A percentile compares a stretch with the other conserved stretches of the same genome.
These are phyloP conservation scores for Monotropa hypopitys DNA, from an alignment of 179 eudicot species.

Conservation along the genomic window DNA sequence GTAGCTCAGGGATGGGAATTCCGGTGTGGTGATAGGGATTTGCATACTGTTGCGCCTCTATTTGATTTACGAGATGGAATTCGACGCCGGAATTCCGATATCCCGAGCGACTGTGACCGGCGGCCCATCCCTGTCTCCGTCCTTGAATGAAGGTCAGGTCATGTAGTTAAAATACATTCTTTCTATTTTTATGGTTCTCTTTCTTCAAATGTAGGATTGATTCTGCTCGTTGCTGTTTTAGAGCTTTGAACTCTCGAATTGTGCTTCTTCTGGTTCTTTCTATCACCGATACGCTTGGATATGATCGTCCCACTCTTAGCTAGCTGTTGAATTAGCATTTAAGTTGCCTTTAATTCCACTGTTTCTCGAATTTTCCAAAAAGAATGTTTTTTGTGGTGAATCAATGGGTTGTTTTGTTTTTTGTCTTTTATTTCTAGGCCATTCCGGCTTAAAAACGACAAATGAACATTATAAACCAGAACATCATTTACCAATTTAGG, in stretches of 20 bases:
- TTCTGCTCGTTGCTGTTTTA: not conserved
- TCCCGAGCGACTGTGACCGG: conserved; percentile 5
- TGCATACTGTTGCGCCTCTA: not conserved
- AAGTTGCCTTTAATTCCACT: not conserved
- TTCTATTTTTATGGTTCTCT: not conserved
- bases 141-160: conserved; percentile 9
- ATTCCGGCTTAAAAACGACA: not conserved
- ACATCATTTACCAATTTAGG: not conserved
- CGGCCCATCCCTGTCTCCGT: conserved; percentile 4
- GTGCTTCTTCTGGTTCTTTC: not conserved
- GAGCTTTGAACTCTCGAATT: not conserved
- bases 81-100: conserved; percentile 13
- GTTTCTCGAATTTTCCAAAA: not conserved
- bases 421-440: not conserved
- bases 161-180: not conserved
- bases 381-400: not conserved
- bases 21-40: not conserved
- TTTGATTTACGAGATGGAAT: conserved; percentile 6
- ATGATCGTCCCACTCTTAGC: not conserved
- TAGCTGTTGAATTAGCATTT: not conserved
- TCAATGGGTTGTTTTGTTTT: not conserved
- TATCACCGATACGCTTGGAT: not conserved
- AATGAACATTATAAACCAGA: not conserved
- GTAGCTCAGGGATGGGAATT: not conserved
- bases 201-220: not conserved